Evolutionary conservation across 805 yeast species (phyloP).

Genomic region (Pichia membranifaciens): DNA sequence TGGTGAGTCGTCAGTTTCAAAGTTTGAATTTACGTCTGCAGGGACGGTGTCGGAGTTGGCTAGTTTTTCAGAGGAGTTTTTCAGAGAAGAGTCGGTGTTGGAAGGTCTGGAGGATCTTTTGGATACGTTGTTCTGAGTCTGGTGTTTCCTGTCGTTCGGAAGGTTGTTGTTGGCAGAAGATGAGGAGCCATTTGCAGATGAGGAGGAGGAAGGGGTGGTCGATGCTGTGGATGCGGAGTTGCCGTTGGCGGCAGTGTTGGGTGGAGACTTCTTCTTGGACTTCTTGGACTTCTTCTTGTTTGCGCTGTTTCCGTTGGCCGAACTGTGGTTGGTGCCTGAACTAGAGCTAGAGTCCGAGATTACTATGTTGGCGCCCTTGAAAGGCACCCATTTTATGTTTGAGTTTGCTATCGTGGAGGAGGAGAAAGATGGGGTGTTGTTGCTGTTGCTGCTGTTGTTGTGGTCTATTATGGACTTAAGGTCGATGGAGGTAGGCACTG

Average conservation of each 20-base stretch:
- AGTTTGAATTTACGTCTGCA: not conserved
- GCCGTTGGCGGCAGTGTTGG: not conserved
- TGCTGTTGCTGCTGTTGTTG: constrained; percentile 1
- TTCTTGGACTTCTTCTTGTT: constrained; percentile 6
- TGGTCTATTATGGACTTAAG: constrained; percentile 15
- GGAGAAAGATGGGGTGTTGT: constrained; percentile 6
- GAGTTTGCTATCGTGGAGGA: constrained; percentile 30
- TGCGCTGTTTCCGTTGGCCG: not conserved
- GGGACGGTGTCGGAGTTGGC: not conserved
- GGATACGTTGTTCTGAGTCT: too few relatives aligned
- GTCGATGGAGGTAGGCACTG: constrained; percentile 22
- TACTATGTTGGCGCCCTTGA: constrained; percentile 47
- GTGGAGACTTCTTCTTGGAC: constrained; percentile 1
- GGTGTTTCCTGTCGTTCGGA: too few relatives aligned
- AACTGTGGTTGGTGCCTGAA: too few relatives aligned
- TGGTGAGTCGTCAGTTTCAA: not conserved
- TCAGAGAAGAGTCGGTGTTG: too few relatives aligned
- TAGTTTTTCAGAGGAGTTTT: too few relatives aligned
- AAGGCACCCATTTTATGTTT: constrained; percentile 71
- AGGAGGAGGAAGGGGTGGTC: too few relatives aligned
- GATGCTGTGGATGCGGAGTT: not conserved
- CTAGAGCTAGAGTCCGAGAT: constrained; percentile 21
- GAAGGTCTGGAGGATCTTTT: too few relatives aligned
- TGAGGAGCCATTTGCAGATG: too few relatives aligned
- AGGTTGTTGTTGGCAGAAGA: too few relatives aligned